Evolutionary conservation across 768 basidiomycete genomes (phyloP).

Genomic region (Leccinum rimulosum): DNA sequence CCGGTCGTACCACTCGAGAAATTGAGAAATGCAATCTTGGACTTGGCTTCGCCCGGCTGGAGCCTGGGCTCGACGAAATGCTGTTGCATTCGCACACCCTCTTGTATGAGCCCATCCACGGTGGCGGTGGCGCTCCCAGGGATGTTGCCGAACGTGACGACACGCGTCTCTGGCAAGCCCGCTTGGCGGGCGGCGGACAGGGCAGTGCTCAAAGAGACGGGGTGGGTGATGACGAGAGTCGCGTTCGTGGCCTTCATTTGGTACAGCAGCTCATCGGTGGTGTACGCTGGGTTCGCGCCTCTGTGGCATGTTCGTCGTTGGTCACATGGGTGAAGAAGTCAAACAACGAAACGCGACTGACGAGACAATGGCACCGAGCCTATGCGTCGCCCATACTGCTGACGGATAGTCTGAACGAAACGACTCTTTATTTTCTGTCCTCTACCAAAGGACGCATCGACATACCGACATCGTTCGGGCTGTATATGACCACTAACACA

Average conservation of each 20-base stretch:
- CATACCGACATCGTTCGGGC: constrained; percentile 62
- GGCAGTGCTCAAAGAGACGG: constrained; percentile 27
- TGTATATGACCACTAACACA: constrained; percentile 54
- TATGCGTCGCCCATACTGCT: constrained; percentile 59
- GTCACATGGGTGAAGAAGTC: neutral
- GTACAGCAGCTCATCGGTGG: constrained; percentile 30
- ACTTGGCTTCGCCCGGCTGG: constrained; percentile 55
- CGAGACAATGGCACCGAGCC: constrained; percentile 58
- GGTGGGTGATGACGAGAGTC: constrained; percentile 31
- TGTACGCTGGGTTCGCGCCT: constrained; percentile 37
- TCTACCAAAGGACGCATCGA: neutral
- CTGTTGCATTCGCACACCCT: constrained; percentile 31
- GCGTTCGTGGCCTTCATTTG: constrained; percentile 31
- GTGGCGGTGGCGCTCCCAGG: constrained; percentile 23
- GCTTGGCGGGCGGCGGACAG: constrained; percentile 29
- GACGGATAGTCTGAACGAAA: constrained; percentile 48
- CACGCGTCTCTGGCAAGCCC: constrained; percentile 29
- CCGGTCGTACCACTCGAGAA: constrained; percentile 81
- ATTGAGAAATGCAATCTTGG: constrained; percentile 61
- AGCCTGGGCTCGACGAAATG: constrained; percentile 48
- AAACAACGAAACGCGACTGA: constrained; percentile 27
- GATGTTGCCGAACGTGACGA: constrained; percentile 27
- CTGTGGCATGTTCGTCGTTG: constrained; percentile 10
- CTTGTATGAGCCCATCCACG: constrained; percentile 51
- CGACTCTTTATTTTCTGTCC: neutral